Base-by-base conservation (phyloP, 1,284 basidiomycete genomes). In the Earliella scabrosa region DNA sequence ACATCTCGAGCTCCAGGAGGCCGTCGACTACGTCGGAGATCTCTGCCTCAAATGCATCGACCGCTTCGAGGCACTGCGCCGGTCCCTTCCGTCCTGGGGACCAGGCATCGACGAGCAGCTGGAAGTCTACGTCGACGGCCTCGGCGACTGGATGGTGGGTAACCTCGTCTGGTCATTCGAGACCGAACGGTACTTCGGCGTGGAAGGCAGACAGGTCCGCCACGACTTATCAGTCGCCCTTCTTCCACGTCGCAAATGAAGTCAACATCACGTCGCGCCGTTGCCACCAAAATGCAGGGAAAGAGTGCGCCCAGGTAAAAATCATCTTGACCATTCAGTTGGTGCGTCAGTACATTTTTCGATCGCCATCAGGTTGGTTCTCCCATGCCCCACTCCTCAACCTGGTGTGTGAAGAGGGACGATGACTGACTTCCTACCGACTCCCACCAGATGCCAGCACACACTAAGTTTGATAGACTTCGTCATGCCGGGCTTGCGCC, bases 121-220 rank as follows among this genome's bases (percentile, higher is more conserved):
- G 41, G 56, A 66, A 36, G 60, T 65, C 34, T 77, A 77, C 62
- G 68, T 74, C 41, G 63, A 67, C 29, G 75, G 75, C 13, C 63
- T 77, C 53, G 67, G 65, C 49, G 71, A 75, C 58, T 76, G 74
- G 75, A 74, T 77, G 56, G 67, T 73, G 31, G 76, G 75, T n/a
- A 72, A 70, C 52, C 63, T 77, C 44, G 70, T 75, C 54, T 78
- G 76, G 76, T 73, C 73, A 48, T 77, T 77, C 60, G 67, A 73
- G 60, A 73, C 74, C n/a, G 68, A 68, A 52, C 66, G 77, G 16
- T 78, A 79, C 64, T 77, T 79, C 58, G 75, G 73, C 20, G 66
- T 69, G 50, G 58, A 61, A 16, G 76, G 75, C 4, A 48, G 51
- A 9, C 59, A 67, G 54, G 69, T 77, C 41, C 75, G 73, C 68